Evolutionary conservation across 2,329 filamentous ascomycete genomes (phyloP), one percentile per base, ranked within the genome.

Genomic region (Colletotrichum tropicicola): DNA sequence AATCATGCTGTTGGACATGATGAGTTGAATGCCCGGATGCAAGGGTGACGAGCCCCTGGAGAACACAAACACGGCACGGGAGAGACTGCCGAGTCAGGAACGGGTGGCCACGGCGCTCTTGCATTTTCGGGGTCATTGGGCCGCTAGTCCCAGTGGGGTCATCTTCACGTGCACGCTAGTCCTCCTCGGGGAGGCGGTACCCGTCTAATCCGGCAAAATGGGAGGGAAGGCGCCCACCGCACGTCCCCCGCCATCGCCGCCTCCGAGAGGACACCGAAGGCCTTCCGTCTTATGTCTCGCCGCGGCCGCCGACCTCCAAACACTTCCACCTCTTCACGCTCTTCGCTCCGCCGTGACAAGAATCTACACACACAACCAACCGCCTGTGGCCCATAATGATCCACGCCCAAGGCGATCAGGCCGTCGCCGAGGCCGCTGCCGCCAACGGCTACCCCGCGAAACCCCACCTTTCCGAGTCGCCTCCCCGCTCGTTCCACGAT

Each of bases 401-500:
- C 19, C 44, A 45, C 30, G 49, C 17, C 48, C 51, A 54, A 23
- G 57, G 57, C 56, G 56, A 65, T 23, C 61, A 61, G 17, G 51
- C 51, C 37, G 49, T 35, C 27, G 30, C 30, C 28, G 44, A 49
- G 15, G 58, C 51, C 19, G 15, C 49, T 10, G 58, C 49, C 21
- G 27, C 47, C 35, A 65, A 65, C 44, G 57, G 57, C 57, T 56
- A 62, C 62, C 62, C 62, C 62, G 62, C 62, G 48, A 62, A 56
- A 39, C 63, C 63, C 63, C 59, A 66, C 52, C 60, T 49, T 45
- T 63, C 63, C 59, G 47, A 66, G 47, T 43, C 53, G 47, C 28
- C 59, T 45, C 47, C 52, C 44, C 59, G 52, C 44, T 64, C 59
- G 39, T 69, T 80, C 47, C 73, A 76, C 56, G 76, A 79, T 21